Evolutionary conservation across 148 eudicot genomes (phyloP), one percentile per base, ranked within the genome.

Genomic region (Diospyros kaki): DNA sequence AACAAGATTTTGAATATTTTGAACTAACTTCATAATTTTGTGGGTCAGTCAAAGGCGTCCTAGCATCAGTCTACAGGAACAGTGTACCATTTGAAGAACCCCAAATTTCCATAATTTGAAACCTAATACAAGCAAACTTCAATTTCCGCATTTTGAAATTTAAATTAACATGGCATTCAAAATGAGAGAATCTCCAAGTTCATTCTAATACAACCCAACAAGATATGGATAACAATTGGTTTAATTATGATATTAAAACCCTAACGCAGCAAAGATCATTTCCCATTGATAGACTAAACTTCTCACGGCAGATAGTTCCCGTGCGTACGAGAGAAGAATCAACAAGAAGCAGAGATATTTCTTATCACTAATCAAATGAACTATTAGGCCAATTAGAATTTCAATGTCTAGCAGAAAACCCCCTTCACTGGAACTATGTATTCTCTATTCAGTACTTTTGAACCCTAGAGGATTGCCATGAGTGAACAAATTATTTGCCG

Each of bases 331-430:
- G 28, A 28, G 28, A 28, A 28, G 28, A 28, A 28, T 28, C 28
- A 28, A 28, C 28, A 28, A 28, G 0, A 28, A 28, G 28, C 28
- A 28, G 28, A 69, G 54, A 28, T 41, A 67, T 39, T 46, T 8
- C 71, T 17, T 15, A 41, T 50, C 54, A 0, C 6, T 10, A 50
- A 2, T 9, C 15, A 0, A 50, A 13, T 18, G 10, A 9, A 40
- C 44, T 63, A 43, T 14, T 65, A 39, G 42, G 60, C 48, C 18
- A 48, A 28, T 28, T 28, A 28, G 28, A 28, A 28, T 13, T 54
- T 28, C 18, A 73, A 73, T 55, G 13, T 40, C 75, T 45, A 73
- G 38, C 67, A 62, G 52, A 28, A 53, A 68, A 5, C 10, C 50
- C 39, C 44, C 14, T 39, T 51, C 38, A 10, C 45, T 15, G 40